Evolutionary conservation across 805 yeast genomes (phyloP), one percentile per base, ranked within the genome.

Genomic region (Maudiozyma barnettii): DNA sequence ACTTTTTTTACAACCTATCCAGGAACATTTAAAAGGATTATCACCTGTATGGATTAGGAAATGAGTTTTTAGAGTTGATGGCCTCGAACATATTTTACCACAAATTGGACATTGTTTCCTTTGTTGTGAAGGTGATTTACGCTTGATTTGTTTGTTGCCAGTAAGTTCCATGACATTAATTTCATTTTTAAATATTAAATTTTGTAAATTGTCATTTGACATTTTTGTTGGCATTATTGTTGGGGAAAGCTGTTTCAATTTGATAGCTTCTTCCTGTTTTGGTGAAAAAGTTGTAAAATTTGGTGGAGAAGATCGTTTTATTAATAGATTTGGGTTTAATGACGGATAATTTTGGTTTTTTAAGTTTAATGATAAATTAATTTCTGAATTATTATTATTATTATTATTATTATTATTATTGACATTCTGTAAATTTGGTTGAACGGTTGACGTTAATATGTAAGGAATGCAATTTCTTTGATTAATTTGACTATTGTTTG

Each of bases 11-110:
- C 96, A 88, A 22, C 75, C 76, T 0, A 67, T 68, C 78, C 84
- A 81, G 12, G 68, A 61, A 61, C 88, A 82, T 46, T 66, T 66
- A 59, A 77, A 82, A 7, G 89, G 89, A 55, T 81, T 82, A 57
- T 81, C 88, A n/a, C 89, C 89, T 0, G 88, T 81, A 63, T 87
- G 96, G 5, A 85, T 82, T 54, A 86, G 77, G 53, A 75, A 70
- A 64, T 88, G 96, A 2, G 90, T 87, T 52, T 80, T 82, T 47
- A 87, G 68, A 1, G 93, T 86, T 7, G 89, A 81, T 7, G 95
- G 90, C 57, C 95, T 75, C 56, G 85, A 82, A 67, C 88, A 88
- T 45, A 77, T 79, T 61, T 87, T 86, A 43, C 77, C 73, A 61
- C 96, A 87, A 16, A 80, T 72, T 18, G 60, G 66, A 48, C 74